Evolutionary conservation across 2,329 filamentous ascomycete species (phyloP).

Genomic region (Gremmenia infestans): DNA sequence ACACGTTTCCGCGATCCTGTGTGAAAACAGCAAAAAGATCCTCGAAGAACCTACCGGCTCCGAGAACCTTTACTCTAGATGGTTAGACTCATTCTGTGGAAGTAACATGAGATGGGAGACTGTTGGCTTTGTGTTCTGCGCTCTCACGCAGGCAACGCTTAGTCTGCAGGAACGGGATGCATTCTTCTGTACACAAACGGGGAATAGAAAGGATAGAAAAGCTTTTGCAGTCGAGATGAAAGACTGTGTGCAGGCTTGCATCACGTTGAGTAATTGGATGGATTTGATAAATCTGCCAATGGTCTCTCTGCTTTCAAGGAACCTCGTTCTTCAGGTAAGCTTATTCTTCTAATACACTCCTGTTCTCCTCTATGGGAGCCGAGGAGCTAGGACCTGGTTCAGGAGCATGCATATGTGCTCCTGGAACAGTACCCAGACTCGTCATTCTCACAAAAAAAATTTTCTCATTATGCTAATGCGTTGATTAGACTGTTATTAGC

Average conservation of each 20-base stretch:
- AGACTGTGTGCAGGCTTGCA: conserved; percentile 32
- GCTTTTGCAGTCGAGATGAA: conserved; percentile 28
- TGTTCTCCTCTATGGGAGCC: too few species aligned
- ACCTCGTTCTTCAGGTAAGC: conserved; percentile 29
- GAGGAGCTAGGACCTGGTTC: too few species aligned
- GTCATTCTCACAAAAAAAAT: too few species aligned
- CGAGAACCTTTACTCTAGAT: conserved; percentile 24
- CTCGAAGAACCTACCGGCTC: conserved; percentile 19
- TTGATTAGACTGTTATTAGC: conserved; percentile 29
- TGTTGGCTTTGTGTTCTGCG: conserved; percentile 26
- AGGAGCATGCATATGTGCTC: too few species aligned
- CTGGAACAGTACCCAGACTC: too few species aligned
- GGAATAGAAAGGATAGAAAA: conserved; percentile 21
- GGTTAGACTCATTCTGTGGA: conserved; percentile 25
- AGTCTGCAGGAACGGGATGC: conserved; percentile 17
- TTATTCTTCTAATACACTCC: too few species aligned
- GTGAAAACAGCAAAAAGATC: conserved; percentile 26
- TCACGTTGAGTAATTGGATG: conserved; percentile 33
- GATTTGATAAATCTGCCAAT: conserved; percentile 36
- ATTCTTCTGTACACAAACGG: conserved; percentile 26
- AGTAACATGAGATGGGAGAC: conserved; percentile 30
- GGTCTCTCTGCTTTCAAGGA: conserved; percentile 35
- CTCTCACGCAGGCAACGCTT: conserved; percentile 18
- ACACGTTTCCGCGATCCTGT: conserved; percentile 21
- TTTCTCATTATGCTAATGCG: too few species aligned